Conservation (phyloP, 805 yeast species). For the Metschnikowia vanudenii region DNA sequence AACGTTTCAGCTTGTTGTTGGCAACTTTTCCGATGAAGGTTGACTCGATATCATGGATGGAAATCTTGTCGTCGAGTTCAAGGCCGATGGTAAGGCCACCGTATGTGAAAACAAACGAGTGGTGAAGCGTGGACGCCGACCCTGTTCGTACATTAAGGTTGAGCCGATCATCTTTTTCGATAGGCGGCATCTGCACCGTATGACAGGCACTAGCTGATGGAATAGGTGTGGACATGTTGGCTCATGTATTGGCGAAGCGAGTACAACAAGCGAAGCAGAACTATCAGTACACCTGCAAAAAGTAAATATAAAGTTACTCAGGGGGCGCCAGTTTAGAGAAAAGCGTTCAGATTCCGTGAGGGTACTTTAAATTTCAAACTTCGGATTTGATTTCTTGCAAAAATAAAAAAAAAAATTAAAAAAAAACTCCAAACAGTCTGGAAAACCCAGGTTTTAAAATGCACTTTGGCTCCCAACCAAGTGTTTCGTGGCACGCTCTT, state of each 20-base stretch:
- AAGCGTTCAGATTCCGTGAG: not conserved
- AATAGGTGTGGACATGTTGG: constrained; percentile 56
- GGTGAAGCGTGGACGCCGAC: constrained; percentile 54
- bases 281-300: not conserved
- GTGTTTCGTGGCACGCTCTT: not conserved
- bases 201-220: constrained; percentile 66
- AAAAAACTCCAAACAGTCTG: too few relatives aligned
- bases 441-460: too few relatives aligned
- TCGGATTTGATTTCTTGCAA: too few relatives aligned
- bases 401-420: too few relatives aligned
- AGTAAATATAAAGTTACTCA: not conserved
- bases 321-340: not conserved
- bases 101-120: constrained; percentile 59
- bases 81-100: constrained; percentile 70
- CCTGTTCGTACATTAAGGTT: constrained; percentile 67
- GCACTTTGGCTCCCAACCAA: not conserved
- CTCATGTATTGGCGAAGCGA: not conserved
- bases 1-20: constrained; percentile 25
- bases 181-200: constrained; percentile 52
- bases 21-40: constrained; percentile 35
- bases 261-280: not conserved
- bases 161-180: constrained; percentile 51
- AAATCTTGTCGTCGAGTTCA: constrained; percentile 38
- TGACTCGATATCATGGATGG: constrained; percentile 38
- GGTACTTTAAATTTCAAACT: too few relatives aligned